Conservation (phyloP, 1,284 basidiomycete genomes). For the Trametes versicolor region DNA sequence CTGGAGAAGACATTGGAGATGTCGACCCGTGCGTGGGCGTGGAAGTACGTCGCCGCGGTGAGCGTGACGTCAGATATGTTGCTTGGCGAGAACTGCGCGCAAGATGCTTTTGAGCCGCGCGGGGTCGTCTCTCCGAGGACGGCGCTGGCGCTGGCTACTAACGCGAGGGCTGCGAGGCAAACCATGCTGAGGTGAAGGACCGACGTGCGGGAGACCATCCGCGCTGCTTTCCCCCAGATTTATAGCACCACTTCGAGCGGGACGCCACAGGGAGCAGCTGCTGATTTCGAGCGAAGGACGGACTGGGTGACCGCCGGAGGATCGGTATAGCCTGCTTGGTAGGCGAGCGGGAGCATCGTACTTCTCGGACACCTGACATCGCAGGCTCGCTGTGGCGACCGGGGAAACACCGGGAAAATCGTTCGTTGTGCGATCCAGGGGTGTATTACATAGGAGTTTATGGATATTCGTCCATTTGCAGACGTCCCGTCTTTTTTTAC, state of each 20-base stretch:
- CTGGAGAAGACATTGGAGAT: constrained; percentile 27
- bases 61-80: constrained; percentile 18
- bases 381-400: no score
- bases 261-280: neutral
- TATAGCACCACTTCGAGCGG: neutral
- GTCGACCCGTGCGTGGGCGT: constrained; percentile 24
- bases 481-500: no score
- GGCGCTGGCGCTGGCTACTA: neutral
- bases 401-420: no score
- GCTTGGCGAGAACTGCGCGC: constrained; percentile 6
- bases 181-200: neutral
- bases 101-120: constrained; percentile 7
- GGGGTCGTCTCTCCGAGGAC: neutral
- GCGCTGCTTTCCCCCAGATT: neutral
- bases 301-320: neutral
- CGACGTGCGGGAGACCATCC: neutral
- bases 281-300: neutral
- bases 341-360: no score
- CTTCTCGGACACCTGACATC: no score
- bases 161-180: neutral
- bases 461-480: no score
- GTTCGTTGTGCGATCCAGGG: no score
- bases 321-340: neutral
- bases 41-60: constrained; percentile 27
- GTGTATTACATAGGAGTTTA: no score